A percentile compares a stretch with the other conserved stretches of the same genome.
Evolutionary conservation across 1,139 yeast species (phyloP).

Genomic region (Yamadazyma diddensiae): DNA sequence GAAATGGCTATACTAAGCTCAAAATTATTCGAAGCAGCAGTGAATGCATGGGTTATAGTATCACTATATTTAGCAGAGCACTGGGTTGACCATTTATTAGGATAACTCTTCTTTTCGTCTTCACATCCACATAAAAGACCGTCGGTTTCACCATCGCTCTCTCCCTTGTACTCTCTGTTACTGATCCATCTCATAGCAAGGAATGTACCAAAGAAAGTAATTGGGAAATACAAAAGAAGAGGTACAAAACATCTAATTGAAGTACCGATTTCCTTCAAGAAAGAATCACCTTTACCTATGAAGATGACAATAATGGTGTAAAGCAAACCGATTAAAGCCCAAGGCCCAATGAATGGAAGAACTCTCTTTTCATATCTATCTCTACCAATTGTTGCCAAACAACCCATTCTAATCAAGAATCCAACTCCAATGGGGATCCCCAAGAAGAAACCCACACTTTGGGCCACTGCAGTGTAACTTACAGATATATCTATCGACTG

Average conservation of each 20-base stretch:
- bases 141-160: constrained; percentile 5
- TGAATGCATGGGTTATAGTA: constrained; percentile 51
- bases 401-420: constrained; percentile 34
- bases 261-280: constrained; percentile 46
- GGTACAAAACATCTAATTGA: constrained; percentile 55
- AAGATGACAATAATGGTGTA: constrained; percentile 54
- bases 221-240: constrained; percentile 44
- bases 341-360: constrained; percentile 44
- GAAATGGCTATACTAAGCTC: constrained; percentile 57
- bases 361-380: constrained; percentile 28
- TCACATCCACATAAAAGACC: constrained; percentile 39
- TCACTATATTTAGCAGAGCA: constrained; percentile 42
- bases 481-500: constrained; percentile 11
- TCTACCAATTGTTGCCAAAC: constrained; percentile 24
- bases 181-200: constrained; percentile 31
- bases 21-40: constrained; percentile 56
- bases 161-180: constrained; percentile 4
- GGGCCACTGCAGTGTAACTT: constrained; percentile 43
- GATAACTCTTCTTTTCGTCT: constrained; percentile 13
- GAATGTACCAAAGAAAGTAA: constrained; percentile 48
- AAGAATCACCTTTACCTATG: constrained; percentile 50
- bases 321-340: constrained; percentile 50
- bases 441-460: constrained; percentile 51
- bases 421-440: constrained; percentile 56
- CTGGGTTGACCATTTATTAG: constrained; percentile 17